Base-by-base conservation (phyloP, 768 basidiomycete species). In the Naganishia onofrii region DNA sequence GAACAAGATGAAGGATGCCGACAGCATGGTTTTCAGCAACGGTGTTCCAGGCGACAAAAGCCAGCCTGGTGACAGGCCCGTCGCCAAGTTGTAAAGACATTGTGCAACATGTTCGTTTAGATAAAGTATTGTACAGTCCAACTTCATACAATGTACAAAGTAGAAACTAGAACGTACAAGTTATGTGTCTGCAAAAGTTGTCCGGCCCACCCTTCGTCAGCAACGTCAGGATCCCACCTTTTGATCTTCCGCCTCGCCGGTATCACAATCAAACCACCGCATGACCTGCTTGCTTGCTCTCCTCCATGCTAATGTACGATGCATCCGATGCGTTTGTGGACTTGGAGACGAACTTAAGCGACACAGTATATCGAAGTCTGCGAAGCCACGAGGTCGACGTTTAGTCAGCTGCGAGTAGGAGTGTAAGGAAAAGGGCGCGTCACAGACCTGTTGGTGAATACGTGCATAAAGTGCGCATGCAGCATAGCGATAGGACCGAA, bases 401-500 rank as follows among this genome's bases (percentile, higher is more conserved):
- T 42, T 64, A 12, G 26, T 44, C 8, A 44, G 15, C 17, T 44
- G 8, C 60, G 32, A 42, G 15, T 19, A 6, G 32, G 7, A 44
- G 13, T 2, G 31, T 31, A 3, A 51, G 3, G 12, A 51, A n/a
- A 2, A 51, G 23, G 48, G 21, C 48, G 21, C 48, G 7, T 7
- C 31, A 64, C 71, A 52, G 74, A 68, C 46, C 72, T 72, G 65
- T 78, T 71, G 12, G 76, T 78, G 68, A 75, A 76, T 58, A 78
- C 68, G 63, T 78, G 77, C 67, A 75, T 72, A 70, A 76, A 73
- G 38, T 78, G 77, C 8, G 76, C 74, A 63, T 76, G 74, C 46
- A 76, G 60, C 44, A 76, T 67, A 48, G 77, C 76, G 55, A 76
- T 69, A 63, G 75, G 72, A n/a, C 76, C 77, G 66, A 75, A 76